Evolutionary conservation across 257 asterid species (phyloP), one percentile per base, ranked within the genome.

Genomic region (Penstemon barbatus): DNA sequence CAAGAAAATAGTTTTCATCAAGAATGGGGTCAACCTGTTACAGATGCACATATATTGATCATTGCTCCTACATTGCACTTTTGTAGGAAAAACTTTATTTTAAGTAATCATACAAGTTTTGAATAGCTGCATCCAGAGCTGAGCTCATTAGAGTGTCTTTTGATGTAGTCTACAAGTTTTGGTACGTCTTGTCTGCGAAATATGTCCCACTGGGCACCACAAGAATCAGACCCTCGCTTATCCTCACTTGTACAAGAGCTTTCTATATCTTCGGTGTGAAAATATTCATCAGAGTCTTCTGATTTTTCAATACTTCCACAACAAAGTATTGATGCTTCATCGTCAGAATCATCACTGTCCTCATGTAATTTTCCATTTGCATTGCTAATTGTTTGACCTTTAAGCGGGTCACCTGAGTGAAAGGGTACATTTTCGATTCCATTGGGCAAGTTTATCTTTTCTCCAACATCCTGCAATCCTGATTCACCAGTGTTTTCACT

Each of bases 181-280:
- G 99, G 93, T 70, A 86, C 97, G 63, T 94, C 99, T 81, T 91
- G 77, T 72, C 96, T 74, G 25, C 92, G 81, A 13, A 91, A 94
- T 73, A 94, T 77, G 65, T 94, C 99, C 99, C 99, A 94, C 41
- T 74, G 86, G 63, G 98, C 92, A 78, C 96, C 97, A 73, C 91
- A 88, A 71, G 87, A n/a, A 66, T 75, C 67, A 48, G 77, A 72
- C 41, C 41, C 74, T 75, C 69, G 78, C 67, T 81, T 83, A 55
- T 80, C 87, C 56, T 81, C 81, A 43, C 74, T 71, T 57, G 87
- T 68, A 72, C 77, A 70, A 57, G 83, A 72, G 80, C 81, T 84
- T 67, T 82, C 90, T 40, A 74, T 53, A 61, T 80, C 86, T 57
- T 91, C 95, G 66, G 68, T 71, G 69, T 72, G 80, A 71, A 82